Percentiles rank a stretch among this genome's conserved stretches.
These are phyloP conservation scores for Sisymbrium irio DNA, from an alignment of 345 rosid species.

Conservation along the genomic window DNA sequence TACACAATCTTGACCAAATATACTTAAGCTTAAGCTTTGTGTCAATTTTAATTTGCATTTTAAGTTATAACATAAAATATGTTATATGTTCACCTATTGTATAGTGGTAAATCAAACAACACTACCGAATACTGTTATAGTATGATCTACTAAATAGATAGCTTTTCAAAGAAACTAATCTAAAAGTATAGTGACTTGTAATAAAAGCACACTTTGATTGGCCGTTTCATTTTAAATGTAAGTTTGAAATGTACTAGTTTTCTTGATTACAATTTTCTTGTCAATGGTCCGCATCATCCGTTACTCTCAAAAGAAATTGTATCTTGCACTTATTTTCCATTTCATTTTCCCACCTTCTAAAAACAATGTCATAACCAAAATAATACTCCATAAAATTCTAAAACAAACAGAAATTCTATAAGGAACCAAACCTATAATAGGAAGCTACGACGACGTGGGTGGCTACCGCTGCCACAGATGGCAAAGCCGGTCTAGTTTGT, in stretches of 20 bases:
- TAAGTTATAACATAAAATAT: neutral
- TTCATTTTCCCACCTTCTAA: neutral
- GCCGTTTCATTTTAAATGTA: neutral
- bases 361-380: neutral
- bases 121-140: neutral
- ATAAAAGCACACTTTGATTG: neutral
- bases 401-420: neutral
- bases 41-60: neutral
- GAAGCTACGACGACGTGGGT: constrained; percentile 19
- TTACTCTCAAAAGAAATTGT: constrained; percentile 10
- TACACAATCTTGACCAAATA: neutral
- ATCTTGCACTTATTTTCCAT: neutral
- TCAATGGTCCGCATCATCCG: constrained; percentile 8
- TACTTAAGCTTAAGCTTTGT: neutral
- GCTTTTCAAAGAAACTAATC: neutral
- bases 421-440: neutral
- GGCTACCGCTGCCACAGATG: constrained; percentile 55
- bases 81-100: neutral
- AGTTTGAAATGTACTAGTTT: neutral
- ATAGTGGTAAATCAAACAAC: neutral
- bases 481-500: constrained; percentile 69
- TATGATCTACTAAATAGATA: neutral
- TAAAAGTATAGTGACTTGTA: neutral
- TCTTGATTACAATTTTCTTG: neutral
- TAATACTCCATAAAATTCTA: neutral